Base-by-base conservation (phyloP, 805 yeast species). In the Kuraishia borneana region DNA sequence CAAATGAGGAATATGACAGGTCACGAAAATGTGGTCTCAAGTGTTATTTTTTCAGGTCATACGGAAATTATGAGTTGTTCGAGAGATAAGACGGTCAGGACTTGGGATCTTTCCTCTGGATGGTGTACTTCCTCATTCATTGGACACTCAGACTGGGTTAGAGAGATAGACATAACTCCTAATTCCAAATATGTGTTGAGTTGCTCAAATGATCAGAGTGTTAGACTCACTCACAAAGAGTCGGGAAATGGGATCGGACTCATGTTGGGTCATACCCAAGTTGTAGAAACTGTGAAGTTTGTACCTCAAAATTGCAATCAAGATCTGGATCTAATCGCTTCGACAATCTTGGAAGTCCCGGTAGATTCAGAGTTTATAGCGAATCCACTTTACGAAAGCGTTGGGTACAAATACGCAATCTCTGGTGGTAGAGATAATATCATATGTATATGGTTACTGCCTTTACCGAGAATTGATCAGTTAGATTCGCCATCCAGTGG, bases 61-160 rank as follows among this genome's bases (percentile, higher is more conserved):
- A 56, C 58, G 19, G 61, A 61, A 12, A 48, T 79, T 13, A 70
- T 76, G 35, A 70, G 80, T 9, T 73, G 75, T 21, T 76, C 85
- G 1, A 59, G 88, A 37, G 89, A 81, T 46, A 62, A 60, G 6
- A 50, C 76, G 1, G 65, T 78, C 5, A 75, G 68, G 44, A 46
- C 73, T 2, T 81, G 88, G 88, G 82, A 82, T 52, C 47, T 79
- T 5, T 54, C 61, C 2, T 65, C 73, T 3, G 95, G 95, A 0
- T 75, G 72, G 64, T 72, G 85, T 39, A 43, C 73, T 13, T 66
- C 68, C 39, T 72, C 83, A 1, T 72, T 85, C 37, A 64, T 70
- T 12, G 89, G 88, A 1, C 96, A 88, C 54, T 69, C 83, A 7
- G 95, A 85, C 42, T 88, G 96, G 96, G 85, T 85, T 3, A 61